Evolutionary conservation across 768 basidiomycete genomes (phyloP).

Genomic region (Boletus rex-veris): DNA sequence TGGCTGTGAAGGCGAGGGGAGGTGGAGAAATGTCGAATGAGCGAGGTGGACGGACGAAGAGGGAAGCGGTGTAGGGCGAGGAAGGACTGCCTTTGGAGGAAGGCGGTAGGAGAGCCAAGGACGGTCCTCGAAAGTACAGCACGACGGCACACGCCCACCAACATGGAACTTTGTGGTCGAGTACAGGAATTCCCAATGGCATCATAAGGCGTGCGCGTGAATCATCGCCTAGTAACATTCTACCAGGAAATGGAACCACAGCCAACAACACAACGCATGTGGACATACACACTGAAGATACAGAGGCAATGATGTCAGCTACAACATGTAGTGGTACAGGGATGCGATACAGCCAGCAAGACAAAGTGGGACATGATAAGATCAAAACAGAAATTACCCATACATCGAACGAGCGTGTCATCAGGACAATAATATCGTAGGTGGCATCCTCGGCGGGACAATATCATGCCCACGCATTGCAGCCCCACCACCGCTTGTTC

Average conservation of each 20-base stretch:
- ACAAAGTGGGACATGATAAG: neutral
- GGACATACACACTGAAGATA: neutral
- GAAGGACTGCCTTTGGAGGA: slow-evolving; percentile 6
- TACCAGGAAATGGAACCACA: too few species aligned
- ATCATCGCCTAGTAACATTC: too few species aligned
- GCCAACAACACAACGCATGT: too few species aligned
- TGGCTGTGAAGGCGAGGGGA: slow-evolving; percentile 11
- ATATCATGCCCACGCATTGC: slow-evolving; percentile 41
- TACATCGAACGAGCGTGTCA: neutral
- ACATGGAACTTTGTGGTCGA: slow-evolving; percentile 16
- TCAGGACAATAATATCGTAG: neutral
- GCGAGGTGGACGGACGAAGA: neutral
- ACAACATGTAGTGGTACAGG: slow-evolving; percentile 22
- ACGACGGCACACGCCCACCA: slow-evolving; percentile 23
- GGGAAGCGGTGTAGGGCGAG: slow-evolving; percentile 4
- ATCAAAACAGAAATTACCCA: slow-evolving; percentile 9
- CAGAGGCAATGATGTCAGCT: slow-evolving; percentile 6
- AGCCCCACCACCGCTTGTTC: slow-evolving; percentile 72
- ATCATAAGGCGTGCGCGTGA: too few species aligned
- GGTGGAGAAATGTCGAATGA: slow-evolving; percentile 14
- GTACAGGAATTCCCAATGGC: neutral
- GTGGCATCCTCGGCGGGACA: neutral
- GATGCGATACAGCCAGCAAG: slow-evolving; percentile 9
- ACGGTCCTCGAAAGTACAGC: slow-evolving; percentile 10
- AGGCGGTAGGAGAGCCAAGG: too few species aligned